Evolutionary conservation across 306 rosid genomes (phyloP).

Genomic region (Canavalia ensiformis): DNA sequence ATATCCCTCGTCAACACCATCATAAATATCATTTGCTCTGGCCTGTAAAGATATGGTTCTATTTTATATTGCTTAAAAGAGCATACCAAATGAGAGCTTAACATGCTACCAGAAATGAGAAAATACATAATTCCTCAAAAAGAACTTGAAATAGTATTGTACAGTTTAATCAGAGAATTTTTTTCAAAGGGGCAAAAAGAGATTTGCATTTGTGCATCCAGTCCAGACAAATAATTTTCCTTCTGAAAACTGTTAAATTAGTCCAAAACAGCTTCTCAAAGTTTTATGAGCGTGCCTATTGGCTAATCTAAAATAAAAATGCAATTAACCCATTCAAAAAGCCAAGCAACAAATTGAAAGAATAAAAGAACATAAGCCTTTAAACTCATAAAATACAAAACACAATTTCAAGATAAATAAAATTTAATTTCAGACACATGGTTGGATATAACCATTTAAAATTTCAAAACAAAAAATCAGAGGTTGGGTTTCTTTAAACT

Average conservation of each 20-base stretch:
- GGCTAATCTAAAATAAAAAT: neutral
- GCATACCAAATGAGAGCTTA: slow-evolving; percentile 19
- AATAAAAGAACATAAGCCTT: neutral
- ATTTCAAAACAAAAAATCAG: too few relatives aligned
- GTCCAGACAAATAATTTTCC: neutral
- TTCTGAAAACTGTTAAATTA: slow-evolving; percentile 1
- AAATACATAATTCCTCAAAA: slow-evolving; percentile 31
- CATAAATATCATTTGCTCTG: slow-evolving; percentile 85
- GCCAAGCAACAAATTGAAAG: slow-evolving; percentile 7
- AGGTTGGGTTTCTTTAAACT: too few relatives aligned
- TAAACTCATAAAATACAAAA: neutral
- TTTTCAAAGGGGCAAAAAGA: neutral
- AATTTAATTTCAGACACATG: too few relatives aligned
- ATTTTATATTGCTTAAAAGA: slow-evolving; percentile 40
- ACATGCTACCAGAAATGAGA: slow-evolving; percentile 38
- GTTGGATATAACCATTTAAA: too few relatives aligned
- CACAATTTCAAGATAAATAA: neutral
- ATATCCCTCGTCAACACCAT: slow-evolving; percentile 86
- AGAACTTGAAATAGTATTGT: slow-evolving; percentile 12
- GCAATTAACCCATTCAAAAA: neutral
- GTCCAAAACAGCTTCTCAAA: neutral
- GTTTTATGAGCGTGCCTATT: neutral
- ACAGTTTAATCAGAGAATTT: slow-evolving; percentile 19
- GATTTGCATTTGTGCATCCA: neutral
- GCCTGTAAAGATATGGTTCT: slow-evolving; percentile 63